phyloP scores from a whole-genome alignment of 768 basidiomycete genomes.

The Macrolepiota fuliginosa region DNA sequence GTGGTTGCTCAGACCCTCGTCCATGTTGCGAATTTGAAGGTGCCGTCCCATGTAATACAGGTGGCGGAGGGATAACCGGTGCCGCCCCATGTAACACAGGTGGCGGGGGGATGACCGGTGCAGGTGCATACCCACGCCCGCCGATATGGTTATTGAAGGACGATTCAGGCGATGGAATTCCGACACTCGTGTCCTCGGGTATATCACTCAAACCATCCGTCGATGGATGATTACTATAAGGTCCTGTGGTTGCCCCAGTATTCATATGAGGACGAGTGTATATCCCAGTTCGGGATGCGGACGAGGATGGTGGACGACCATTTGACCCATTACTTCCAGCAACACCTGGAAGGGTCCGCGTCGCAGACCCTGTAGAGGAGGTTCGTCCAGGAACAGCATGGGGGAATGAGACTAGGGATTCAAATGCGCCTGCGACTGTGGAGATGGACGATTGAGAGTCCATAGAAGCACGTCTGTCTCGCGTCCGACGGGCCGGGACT shows the following conservation, averaged over 20 bases:
- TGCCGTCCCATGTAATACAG: neutral
- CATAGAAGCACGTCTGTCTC: neutral
- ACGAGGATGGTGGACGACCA: neutral
- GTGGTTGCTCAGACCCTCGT: neutral
- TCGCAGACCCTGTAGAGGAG: neutral
- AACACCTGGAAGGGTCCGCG: neutral
- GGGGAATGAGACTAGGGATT: conserved; percentile 1
- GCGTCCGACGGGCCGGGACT: neutral
- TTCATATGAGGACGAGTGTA: neutral
- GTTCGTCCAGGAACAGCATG: neutral
- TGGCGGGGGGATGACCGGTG: neutral
- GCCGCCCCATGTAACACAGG: neutral
- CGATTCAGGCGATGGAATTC: neutral
- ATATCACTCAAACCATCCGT: conserved; percentile 8
- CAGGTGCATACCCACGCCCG: neutral
- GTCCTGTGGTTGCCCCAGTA: neutral
- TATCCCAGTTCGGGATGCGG: neutral
- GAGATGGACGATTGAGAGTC: conserved; percentile 1
- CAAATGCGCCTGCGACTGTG: conserved; percentile 1
- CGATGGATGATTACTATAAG: neutral
- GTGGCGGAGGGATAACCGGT: neutral
- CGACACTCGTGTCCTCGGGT: conserved; percentile 6
- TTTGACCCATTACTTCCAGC: neutral
- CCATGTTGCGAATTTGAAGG: neutral
- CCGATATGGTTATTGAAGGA: neutral